Base-by-base conservation (phyloP, 805 yeast species). In the Starmerella apis region DNA sequence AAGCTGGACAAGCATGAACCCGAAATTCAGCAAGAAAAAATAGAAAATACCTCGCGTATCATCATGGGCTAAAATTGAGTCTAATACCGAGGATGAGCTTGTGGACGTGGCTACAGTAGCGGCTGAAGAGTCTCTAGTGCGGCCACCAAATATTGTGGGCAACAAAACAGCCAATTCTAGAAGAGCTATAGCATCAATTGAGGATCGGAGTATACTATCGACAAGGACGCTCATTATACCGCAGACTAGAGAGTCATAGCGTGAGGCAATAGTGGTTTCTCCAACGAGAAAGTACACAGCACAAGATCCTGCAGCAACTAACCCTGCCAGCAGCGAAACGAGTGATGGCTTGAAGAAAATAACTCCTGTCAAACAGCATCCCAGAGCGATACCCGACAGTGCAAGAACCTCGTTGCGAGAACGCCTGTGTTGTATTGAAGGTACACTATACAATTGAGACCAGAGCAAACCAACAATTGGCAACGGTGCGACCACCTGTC, bases 1-100 rank as follows among this genome's bases (percentile, higher is more conserved):
- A 56, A 92, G 72, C 68, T 92, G 99, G 36, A 92, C 80, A 60
- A 92, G 78, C 99, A 92, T 92, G 68, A 92, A 92, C 2, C 92
- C 77, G 11, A 94, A 79, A 66, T 92, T 92, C 53, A 92, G 72
- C 55, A 90, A 65, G 43, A 92, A 68, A 60, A 90, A 92, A 50
- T 86, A 81, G 66, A 92, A 88, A 27, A 92, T 92, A 11, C 95
- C 86, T 53, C 83, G 73, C 0, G 96, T 87, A 56, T 87, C 96
- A 44, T 73, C 71, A 50, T 82, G 72, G n/a, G 70, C 67, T 32
- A 71, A 59, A 44, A 71, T 64, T 8, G 67, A 59, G 56, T 65
- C 70, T 18, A 66, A 38, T n/a, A 65, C 55, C 23, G 62, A 55
- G 60, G 58, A 55, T 10, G 52, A 44, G 23, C 48, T 30, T 23